Evolutionary conservation across 1,284 basidiomycete genomes (phyloP), one percentile per base, ranked within the genome.

Genomic region (Neonothopanus nambi): DNA sequence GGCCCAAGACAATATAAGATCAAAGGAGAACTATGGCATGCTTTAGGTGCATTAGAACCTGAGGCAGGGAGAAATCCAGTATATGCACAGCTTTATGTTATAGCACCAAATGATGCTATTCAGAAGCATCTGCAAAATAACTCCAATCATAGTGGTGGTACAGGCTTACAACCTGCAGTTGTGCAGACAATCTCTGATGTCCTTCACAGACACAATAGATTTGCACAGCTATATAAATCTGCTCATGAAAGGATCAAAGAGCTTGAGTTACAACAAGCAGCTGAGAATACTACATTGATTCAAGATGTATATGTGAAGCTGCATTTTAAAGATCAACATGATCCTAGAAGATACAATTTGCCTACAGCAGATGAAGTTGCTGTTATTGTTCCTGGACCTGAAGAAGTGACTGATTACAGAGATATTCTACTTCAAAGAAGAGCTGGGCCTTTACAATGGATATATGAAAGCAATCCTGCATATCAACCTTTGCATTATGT

Each of bases 401-500:
- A 48, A 35, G 38, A 26, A 13, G 49, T 26, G 37, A 37, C 41
- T 20, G 50, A 51, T 15, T 24, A 56, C 38, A 35, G 55, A 46
- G 58, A 63, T 48, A 59, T 61, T 30, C 50, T 60, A 30, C 26
- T 55, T 17, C 51, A 28, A 41, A 61, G 59, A 1, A 44, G 28
- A 2, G 12, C 44, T 47, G 3, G 40, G 11, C n/a, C 55, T 44
- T 57, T 56, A 0, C 55, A 57, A 9, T 39, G 56, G 0, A 72
- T 80, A 40, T 66, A 61, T 58, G 65, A 77, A 15, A 48, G 60
- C 0, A 65, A 78, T 77, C 59, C 72, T 72, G 13, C 17, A 45
- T 36, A 76, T 71, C 1, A 62, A 71, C 33, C 51, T 0, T 51
- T 75, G 0, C 69, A 74, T 17, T 74, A 76, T 67, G 67, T 74